Conservation (phyloP, 768 basidiomycete genomes). For the Mycena vulgaris region DNA sequence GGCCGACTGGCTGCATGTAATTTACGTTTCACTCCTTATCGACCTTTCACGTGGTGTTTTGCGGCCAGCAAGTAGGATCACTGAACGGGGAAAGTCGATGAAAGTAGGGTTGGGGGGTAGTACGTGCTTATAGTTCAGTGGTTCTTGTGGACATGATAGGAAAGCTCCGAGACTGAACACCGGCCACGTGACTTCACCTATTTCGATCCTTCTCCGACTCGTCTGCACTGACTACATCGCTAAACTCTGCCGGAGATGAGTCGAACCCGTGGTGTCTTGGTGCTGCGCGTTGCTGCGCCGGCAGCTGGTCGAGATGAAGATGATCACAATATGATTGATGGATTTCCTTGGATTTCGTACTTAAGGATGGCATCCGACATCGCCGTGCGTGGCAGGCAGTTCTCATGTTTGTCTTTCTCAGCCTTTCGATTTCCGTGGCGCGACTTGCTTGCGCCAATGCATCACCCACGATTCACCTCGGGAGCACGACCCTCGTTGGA, state of each 20-base stretch:
- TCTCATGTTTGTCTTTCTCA: neutral
- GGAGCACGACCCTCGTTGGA: slow-evolving; percentile 11
- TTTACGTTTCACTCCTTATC: slow-evolving; percentile 79
- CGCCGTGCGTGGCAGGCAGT: too few relatives aligned
- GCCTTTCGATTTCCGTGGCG: neutral
- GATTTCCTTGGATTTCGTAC: too few relatives aligned
- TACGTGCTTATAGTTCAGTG: slow-evolving; percentile 46
- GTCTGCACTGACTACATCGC: too few relatives aligned
- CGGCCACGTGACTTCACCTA: too few relatives aligned
- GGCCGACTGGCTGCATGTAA: slow-evolving; percentile 70
- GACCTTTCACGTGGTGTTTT: slow-evolving; percentile 65
- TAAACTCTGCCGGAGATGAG: too few relatives aligned
- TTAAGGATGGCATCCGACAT: too few relatives aligned
- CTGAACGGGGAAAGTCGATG: slow-evolving; percentile 73
- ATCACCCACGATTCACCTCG: slow-evolving; percentile 4
- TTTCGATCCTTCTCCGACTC: too few relatives aligned
- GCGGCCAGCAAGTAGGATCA: slow-evolving; percentile 66
- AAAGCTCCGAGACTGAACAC: too few relatives aligned
- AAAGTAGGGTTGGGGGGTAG: slow-evolving; percentile 70
- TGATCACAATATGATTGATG: too few relatives aligned
- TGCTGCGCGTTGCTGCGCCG: too few relatives aligned
- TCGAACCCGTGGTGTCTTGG: too few relatives aligned
- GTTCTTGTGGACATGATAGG: slow-evolving; percentile 29
- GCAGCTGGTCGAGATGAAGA: too few relatives aligned
- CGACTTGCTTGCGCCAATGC: neutral